Base-by-base conservation (phyloP, 1,139 yeast species). In the Torulaspora pretoriensis region DNA sequence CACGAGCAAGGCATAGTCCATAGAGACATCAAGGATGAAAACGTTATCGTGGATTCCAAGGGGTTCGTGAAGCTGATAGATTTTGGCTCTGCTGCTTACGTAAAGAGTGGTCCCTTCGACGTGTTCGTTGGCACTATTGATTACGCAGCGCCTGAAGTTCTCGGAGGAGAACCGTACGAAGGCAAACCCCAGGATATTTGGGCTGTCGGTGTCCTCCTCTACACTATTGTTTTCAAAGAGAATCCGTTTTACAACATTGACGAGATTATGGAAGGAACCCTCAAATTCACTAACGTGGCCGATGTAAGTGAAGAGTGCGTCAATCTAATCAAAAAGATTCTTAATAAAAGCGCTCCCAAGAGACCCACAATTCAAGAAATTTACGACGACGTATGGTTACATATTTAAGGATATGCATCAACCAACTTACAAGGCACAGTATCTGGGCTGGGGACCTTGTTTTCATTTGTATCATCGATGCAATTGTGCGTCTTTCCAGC, bases 81-180 rank as follows among this genome's bases (percentile, higher is more conserved):
- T 67, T 92, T 89, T 67, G 98, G 98, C 0, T 83, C 95, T 45
- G 96, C 97, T 1, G 96, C 97, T 0, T 87, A 88, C 64, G 78
- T 81, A 17, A 80, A 77, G 52, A 90, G 83, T 66, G 97, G 97
- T 0, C 97, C 97, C 2, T 92, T 90, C 68, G 96, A 90, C 57
- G 96, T 90, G 8, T 92, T 92, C 68, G 97, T 92, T 1, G 98
- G 98, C 2, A 92, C 98, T 0, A 81, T 92, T 33, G 97, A 92
- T 64, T 92, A 90, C 64, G 97, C 97, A 0, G 94, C 97, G 0
- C 97, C 98, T 0, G 98, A 92, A 65, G 96, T 92, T 0, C 72
- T 92, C 28, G 75, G 82, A 42, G 98, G 97, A 7, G 82, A 81
- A 48, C 83, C 89, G 25, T 92, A 92, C 60, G 87, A 80, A 46